Evolutionary conservation across 176 grass and related monocot genomes (phyloP), one percentile per base, ranked within the genome.

Genomic region (Ananas comosus): DNA sequence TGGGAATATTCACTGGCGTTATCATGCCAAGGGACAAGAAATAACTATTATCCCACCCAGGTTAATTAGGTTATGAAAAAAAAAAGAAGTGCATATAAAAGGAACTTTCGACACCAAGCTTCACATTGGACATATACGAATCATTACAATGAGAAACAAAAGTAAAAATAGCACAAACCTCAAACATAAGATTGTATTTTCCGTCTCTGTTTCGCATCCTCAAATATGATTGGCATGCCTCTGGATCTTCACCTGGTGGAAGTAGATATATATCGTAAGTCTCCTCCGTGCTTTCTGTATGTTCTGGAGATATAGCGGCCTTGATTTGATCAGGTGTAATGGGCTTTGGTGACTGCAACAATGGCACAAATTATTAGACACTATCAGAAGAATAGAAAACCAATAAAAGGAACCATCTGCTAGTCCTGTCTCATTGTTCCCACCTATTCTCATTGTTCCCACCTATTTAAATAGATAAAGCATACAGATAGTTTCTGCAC

Each of bases 151-250:
- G 56, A 19, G 21, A 18, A 22, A 10, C 64, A 72, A 58, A 47
- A 25, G 71, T 24, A 70, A 65, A 75, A 88, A 6, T 13, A 51
- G 50, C 51, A 22, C 56, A 79, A 79, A 99, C 95, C 95, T 99
- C 87, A 76, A 99, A 99, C 95, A 99, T 94, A 58, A 94, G 85
- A 78, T 91, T 99, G 51, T 99, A 99, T 80, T 99, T 99, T 51
- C 95, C 95, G 83, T 99, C 95, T 65, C 90, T 89, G 70, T 99
- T 99, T 56, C 95, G 78, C 95, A 99, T 99, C 72, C 90, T 93
- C 72, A 99, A 77, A 77, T 99, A 99, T 58, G 95, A 94, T 72
- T 99, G 95, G 56, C 95, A 99, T 48, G 90, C 70, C 81, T 99
- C 94, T 68, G 87, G 94, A 80, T 99, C 90, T 85, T 99, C 94